Percentiles rank a stretch among this genome's conserved stretches.
Conservation (phyloP, 176 grass and related monocot genomes). For the Chrysopogon serrulatus region DNA sequence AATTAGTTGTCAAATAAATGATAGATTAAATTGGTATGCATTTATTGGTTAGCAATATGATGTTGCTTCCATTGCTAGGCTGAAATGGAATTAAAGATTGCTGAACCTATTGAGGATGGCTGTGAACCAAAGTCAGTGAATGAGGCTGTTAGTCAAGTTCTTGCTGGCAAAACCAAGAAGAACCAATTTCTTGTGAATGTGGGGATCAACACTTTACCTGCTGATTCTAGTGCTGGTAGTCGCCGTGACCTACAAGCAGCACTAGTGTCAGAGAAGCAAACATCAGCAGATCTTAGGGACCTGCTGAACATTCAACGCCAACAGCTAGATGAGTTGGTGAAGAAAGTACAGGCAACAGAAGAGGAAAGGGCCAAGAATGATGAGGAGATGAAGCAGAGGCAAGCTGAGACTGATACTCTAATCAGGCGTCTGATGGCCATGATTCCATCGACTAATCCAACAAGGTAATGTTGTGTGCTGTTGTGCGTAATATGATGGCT, state of each 20-base stretch:
- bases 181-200: neutral
- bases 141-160: neutral
- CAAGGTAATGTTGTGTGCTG: neutral
- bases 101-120: neutral
- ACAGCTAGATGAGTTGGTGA: neutral
- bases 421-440: neutral
- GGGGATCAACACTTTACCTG: neutral
- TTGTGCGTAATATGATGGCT: neutral
- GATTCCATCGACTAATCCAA: neutral
- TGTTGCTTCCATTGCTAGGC: neutral
- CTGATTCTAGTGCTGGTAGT: neutral
- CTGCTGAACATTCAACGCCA: neutral
- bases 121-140: neutral
- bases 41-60: too few species aligned
- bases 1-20: neutral
- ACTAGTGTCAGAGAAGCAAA: neutral
- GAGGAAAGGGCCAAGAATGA: neutral
- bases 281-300: neutral
- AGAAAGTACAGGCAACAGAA: neutral
- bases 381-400: neutral
- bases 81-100: neutral
- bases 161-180: neutral
- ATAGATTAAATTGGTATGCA: neutral
- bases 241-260: neutral
- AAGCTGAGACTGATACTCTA: neutral